Conservation (phyloP, 2,329 filamentous ascomycete species). For the Monosporascus sp. region DNA sequence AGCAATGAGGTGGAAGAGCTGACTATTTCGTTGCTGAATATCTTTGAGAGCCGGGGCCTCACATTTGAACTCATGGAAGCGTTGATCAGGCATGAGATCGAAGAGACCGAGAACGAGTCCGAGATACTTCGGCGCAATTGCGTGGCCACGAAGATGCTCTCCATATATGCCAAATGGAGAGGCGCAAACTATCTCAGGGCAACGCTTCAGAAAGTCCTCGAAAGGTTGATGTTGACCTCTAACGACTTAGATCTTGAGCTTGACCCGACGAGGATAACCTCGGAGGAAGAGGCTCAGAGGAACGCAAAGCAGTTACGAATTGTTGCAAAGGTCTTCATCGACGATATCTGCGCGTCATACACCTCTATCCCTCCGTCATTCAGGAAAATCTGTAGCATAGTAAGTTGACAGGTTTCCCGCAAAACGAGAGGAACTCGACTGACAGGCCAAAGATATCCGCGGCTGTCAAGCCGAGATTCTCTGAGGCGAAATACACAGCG, state of each 20-base stretch:
- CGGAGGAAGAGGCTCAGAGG: slow-evolving; percentile 58
- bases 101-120: slow-evolving; percentile 64
- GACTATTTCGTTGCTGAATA: slow-evolving; percentile 60
- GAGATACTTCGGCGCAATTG: slow-evolving; percentile 64
- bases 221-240: slow-evolving; percentile 60
- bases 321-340: slow-evolving; percentile 66
- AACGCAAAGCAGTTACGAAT: slow-evolving; percentile 62
- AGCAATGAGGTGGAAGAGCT: slow-evolving; percentile 65
- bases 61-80: slow-evolving; percentile 60
- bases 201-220: slow-evolving; percentile 62
- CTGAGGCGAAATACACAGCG: slow-evolving; percentile 66
- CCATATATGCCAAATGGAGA: slow-evolving; percentile 68
- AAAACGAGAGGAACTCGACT: slow-evolving; percentile 1
- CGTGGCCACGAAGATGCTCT: slow-evolving; percentile 68
- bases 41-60: slow-evolving; percentile 62
- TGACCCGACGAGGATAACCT: slow-evolving; percentile 56
- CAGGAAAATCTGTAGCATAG: slow-evolving; percentile 62
- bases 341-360: slow-evolving; percentile 62
- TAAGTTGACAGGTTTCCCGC: slow-evolving; percentile 29
- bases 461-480: slow-evolving; percentile 59
- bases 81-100: slow-evolving; percentile 63
- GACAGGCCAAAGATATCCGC: slow-evolving; percentile 46
- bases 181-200: slow-evolving; percentile 56
- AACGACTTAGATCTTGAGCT: slow-evolving; percentile 64
- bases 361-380: slow-evolving; percentile 58